These are phyloP conservation scores for Ceratobasidium sp. DNA, from an alignment of 1,284 basidiomycete genomes.

Conservation along the genomic window DNA sequence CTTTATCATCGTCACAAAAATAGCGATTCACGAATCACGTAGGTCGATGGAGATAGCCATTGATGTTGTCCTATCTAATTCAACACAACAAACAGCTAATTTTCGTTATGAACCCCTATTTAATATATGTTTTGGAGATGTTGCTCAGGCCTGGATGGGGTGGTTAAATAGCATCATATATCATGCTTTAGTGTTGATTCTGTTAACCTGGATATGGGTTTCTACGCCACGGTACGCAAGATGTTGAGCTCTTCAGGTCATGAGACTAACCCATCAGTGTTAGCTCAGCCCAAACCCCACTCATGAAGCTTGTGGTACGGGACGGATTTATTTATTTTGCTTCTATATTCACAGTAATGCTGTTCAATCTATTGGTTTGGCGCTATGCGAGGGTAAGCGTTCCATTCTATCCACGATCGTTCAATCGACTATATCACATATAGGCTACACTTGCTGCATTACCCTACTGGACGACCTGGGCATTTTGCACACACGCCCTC, in stretches of 20 bases:
- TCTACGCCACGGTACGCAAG: constrained; percentile 23
- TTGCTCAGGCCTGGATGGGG: neutral
- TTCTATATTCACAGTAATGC: constrained; percentile 17
- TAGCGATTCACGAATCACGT: constrained; percentile 2
- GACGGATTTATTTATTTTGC: constrained; percentile 31
- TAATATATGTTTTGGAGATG: constrained; percentile 13
- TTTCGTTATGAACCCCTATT: constrained; percentile 17
- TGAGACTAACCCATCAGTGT: neutral
- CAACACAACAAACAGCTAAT: neutral
- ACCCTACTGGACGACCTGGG: constrained; percentile 15
- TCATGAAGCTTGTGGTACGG: constrained; percentile 24
- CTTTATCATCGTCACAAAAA: neutral
- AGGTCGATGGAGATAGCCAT: neutral
- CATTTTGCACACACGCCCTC: neutral
- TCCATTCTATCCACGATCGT: too few relatives aligned
- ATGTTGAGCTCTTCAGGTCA: neutral
- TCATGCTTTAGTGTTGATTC: constrained; percentile 4
- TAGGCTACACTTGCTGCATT: constrained; percentile 12
- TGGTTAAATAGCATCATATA: constrained; percentile 28
- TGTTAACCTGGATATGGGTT: constrained; percentile 17
- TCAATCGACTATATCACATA: neutral
- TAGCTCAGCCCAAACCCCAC: constrained; percentile 20
- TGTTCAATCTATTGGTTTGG: constrained; percentile 30
- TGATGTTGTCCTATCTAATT: neutral
- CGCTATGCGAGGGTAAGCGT: constrained; percentile 18